Evolutionary conservation across 345 rosid genomes (phyloP), one percentile per base, ranked within the genome.

Genomic region (Sonneratia caseolaris): DNA sequence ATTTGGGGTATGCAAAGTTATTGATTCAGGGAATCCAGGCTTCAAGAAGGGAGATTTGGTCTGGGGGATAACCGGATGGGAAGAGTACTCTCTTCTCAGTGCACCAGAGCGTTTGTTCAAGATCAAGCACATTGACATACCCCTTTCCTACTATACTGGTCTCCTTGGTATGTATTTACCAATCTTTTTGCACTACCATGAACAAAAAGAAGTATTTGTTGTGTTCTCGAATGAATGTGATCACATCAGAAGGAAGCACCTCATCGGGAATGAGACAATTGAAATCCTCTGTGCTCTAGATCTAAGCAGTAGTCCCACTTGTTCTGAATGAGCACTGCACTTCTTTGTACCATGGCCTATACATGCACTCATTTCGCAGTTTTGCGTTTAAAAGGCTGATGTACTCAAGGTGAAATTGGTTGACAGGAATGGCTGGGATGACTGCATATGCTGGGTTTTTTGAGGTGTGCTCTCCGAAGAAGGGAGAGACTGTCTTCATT

Each of bases 101-200:
- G 5, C 37, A 12, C 56, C 70, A 0, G 36, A 73, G 40, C 4
- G 5, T 8, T 43, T 62, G 22, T 45, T 66, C 32, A 79, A 73
- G 43, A 79, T 79, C 8, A 62, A 66, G 4, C 37, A 76, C 48
- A 61, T 70, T 2, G 79, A 76, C 70, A 72, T 76, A 7, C 82
- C 82, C 15, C 73, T 79, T 14, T 79, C 82, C 14, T 75, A 79
- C 24, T 79, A 79, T 42, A 70, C 73, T 24, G 82, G 82, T 15
- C 49, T 79, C 51, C 71, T 77, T 6, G 78, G 74, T 75, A 48
- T 12, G 68, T 35, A 57, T 0, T 5, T 37, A 14, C 32, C 32
- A 6, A 7, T 19, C 32, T 24, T 14, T 12, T 18, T 38, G 37
- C 36, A 37, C 35, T 5, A 11, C 7, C 13, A 37, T 22, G 37